Conservation (phyloP, 352 stramenopile genomes). For the Stramenopiles sp. region DNA sequence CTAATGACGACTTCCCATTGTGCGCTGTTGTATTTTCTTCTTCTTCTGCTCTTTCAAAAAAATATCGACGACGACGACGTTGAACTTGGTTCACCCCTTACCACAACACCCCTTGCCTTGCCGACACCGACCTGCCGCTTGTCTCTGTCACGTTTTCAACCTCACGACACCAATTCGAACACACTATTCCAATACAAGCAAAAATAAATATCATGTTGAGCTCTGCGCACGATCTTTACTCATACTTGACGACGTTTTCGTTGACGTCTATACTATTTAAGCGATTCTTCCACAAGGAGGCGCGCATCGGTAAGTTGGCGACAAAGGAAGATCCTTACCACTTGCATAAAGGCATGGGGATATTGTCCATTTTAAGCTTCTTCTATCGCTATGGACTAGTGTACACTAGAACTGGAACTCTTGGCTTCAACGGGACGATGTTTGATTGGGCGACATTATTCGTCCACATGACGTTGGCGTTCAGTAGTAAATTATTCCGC, state of each 20-base stretch:
- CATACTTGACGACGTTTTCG: background rate
- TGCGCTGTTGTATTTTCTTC: too few species aligned
- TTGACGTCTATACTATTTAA: background rate
- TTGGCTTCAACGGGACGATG: background rate
- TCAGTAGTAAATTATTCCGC: background rate
- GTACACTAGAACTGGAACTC: background rate
- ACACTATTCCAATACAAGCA: too few species aligned
- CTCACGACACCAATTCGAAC: too few species aligned
- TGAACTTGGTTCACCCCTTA: too few species aligned
- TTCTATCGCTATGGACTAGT: background rate
- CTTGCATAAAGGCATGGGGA: background rate
- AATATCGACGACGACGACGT: too few species aligned
- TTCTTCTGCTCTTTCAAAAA: too few species aligned
- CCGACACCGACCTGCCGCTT: too few species aligned
- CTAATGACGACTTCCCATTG: too few species aligned
- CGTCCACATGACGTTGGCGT: background rate
- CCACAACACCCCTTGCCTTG: too few species aligned
- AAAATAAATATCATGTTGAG: too few species aligned
- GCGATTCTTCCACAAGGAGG: background rate
- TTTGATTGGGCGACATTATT: background rate
- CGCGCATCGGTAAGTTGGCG: background rate
- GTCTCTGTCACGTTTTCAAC: too few species aligned
- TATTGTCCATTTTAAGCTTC: background rate
- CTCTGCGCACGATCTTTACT: background rate
- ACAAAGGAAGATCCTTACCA: background rate